phyloP scores from a whole-genome alignment of 768 basidiomycete species.

The Mycena latifolia region DNA sequence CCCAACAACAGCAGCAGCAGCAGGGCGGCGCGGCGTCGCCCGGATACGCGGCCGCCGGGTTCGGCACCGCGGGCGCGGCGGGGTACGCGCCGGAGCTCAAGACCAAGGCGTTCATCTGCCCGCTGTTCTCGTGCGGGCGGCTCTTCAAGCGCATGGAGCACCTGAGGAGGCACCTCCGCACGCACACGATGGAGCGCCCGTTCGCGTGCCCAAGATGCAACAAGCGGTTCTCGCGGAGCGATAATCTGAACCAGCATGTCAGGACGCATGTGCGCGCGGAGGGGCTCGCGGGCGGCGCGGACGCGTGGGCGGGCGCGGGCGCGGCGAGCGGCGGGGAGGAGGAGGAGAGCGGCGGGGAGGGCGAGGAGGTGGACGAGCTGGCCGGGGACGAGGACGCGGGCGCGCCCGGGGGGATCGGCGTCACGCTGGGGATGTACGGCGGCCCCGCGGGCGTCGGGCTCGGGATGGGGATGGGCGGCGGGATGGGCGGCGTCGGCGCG shows the following conservation, averaged over 20 bases:
- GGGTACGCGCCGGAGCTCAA: conserved; percentile 46
- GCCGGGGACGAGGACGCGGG: conserved; percentile 45
- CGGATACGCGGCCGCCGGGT: conserved; percentile 9
- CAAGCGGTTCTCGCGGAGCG: conserved; percentile 89
- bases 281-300: conserved; percentile 41
- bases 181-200: conserved; percentile 91
- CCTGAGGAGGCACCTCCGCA: conserved; percentile 87
- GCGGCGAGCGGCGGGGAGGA: conserved; percentile 44
- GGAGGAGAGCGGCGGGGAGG: conserved; percentile 42
- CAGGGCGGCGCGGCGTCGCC: background rate
- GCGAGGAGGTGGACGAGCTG: conserved; percentile 42
- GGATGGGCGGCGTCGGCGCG: conserved; percentile 34
- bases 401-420: conserved; percentile 32
- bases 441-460: conserved; percentile 36
- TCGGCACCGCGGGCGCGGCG: conserved; percentile 29
- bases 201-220: conserved; percentile 80
- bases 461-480: conserved; percentile 43
- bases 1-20: conserved; percentile 38
- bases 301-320: conserved; percentile 39
- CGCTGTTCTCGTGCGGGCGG: conserved; percentile 84
- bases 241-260: conserved; percentile 90
- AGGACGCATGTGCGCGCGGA: conserved; percentile 77
- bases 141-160: conserved; percentile 95
- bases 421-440: conserved; percentile 41
- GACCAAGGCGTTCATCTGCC: conserved; percentile 83